Evolutionary conservation across 331 rosid genomes (phyloP), one percentile per base, ranked within the genome.

Genomic region (Malus hybrid): DNA sequence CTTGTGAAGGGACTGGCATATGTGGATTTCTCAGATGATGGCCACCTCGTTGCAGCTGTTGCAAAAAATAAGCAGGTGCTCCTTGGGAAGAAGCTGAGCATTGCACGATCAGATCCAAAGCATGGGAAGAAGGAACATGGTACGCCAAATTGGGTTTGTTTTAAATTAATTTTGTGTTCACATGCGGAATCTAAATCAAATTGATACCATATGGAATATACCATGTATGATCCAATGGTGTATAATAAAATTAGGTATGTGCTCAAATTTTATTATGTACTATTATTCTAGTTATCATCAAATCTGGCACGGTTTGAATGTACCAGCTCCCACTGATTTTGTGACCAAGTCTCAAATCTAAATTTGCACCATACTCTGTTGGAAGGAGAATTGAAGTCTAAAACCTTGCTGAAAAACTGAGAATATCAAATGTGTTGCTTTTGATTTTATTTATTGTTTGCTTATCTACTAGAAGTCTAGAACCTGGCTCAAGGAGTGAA

Each of bases 1-100:
- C 74, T 78, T 78, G 69, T 82, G 84, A 70, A 91, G 98, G 99
- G 99, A 63, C 92, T 94, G 74, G 97, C 97, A 15, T 92, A 90
- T 19, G 96, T 88, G 85, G 99, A 92, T 84, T 94, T 94, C 81
- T 73, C 80, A 48, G 92, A 87, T 66, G 90, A 88, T 71, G 87
- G 80, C 69, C 96, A 90, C 80, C 96, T 94, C 61, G 79, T 83
- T 54, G 89, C 90, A 63, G 99, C 96, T 18, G 55, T 94, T 69
- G 95, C 86, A 55, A 94, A 92, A 86, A 90, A 83, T 80, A 91
- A 55, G 80, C 82, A 85, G 71, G 66, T 15, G 63, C 81, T 92
- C 69, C 89, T 84, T 22, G 97, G 96, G 80, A 92, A 87, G 88
- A 92, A 76, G 84, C 44, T 94, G 64, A 88, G 96, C 81, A 90